These are phyloP conservation scores for Hygrocybe punicea DNA, from an alignment of 768 basidiomycete species.

Conservation along the genomic window DNA sequence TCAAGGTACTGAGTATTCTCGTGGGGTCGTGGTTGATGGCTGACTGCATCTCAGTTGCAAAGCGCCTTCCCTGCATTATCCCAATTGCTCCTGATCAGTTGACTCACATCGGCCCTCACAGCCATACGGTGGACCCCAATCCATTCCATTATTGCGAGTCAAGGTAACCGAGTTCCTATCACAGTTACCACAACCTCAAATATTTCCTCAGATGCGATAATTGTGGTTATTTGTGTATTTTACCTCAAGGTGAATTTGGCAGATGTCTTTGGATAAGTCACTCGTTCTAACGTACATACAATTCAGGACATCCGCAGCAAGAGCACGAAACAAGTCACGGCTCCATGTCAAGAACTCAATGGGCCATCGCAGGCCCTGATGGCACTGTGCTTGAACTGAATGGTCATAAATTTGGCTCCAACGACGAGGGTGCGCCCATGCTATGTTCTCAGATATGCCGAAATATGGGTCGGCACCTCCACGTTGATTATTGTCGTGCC, in stretches of 20 bases:
- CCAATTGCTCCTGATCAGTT: slow-evolving; percentile 43
- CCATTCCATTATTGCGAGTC: slow-evolving; percentile 56
- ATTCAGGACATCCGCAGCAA: slow-evolving; percentile 52
- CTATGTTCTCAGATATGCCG: slow-evolving; percentile 57
- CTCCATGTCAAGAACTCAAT: slow-evolving; percentile 56
- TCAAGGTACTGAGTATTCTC: slow-evolving; percentile 39
- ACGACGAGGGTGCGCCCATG: slow-evolving; percentile 60
- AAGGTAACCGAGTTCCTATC: slow-evolving; percentile 28
- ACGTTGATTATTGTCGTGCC: slow-evolving; percentile 54
- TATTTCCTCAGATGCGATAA: slow-evolving; percentile 43
- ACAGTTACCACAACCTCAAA: background rate
- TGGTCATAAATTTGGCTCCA: slow-evolving; percentile 51
- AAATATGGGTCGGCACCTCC: slow-evolving; percentile 53
- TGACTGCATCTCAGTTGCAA: slow-evolving; percentile 37
- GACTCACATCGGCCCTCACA: slow-evolving; percentile 47
- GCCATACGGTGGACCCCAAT: slow-evolving; percentile 44
- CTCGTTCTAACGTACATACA: background rate
- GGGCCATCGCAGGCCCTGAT: slow-evolving; percentile 54
- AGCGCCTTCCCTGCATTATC: slow-evolving; percentile 49
- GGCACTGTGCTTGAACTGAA: slow-evolving; percentile 49
- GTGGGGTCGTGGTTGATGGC: background rate
- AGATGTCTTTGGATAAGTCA: background rate
- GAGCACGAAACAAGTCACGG: slow-evolving; percentile 64
- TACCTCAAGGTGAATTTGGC: slow-evolving; percentile 50
- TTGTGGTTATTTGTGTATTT: slow-evolving; percentile 58